Evolutionary conservation across 2,329 filamentous ascomycete species (phyloP).

Genomic region (Talaromyces sp.): DNA sequence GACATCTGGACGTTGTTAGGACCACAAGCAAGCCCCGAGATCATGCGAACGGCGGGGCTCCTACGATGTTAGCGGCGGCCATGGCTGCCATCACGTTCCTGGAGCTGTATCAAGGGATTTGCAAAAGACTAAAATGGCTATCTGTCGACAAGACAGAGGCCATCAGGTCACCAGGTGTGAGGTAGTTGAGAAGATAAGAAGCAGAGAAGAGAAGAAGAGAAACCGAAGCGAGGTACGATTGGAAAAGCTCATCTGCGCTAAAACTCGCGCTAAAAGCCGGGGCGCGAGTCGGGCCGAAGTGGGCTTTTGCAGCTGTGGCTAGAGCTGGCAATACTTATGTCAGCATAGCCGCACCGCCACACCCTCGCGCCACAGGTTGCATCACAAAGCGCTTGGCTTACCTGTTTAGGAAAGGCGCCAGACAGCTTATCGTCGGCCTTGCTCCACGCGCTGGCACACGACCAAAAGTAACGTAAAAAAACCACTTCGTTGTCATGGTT

Average conservation of each 20-base stretch:
- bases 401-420: conserved; percentile 8
- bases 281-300: conserved; percentile 10
- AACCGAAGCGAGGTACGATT: conserved; percentile 7
- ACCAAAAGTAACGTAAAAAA: conserved; percentile 1
- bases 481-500: neutral
- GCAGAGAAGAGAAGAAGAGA: conserved; percentile 19
- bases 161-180: conserved; percentile 20
- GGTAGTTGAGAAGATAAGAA: conserved; percentile 9
- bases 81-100: conserved; percentile 22
- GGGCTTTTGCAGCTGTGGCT: neutral
- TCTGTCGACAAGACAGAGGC: conserved; percentile 30
- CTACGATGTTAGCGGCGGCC: conserved; percentile 40
- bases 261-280: neutral
- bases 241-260: conserved; percentile 8
- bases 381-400: neutral
- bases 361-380: neutral
- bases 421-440: conserved; percentile 1
- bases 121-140: conserved; percentile 21
- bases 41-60: conserved; percentile 26
- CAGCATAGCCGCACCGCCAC: neutral
- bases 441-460: conserved; percentile 6
- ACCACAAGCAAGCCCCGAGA: conserved; percentile 25
- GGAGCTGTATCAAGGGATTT: neutral
- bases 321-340: neutral
- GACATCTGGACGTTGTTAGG: conserved; percentile 55